Conservation (phyloP, 371 early-diverging fungal species). For the Rhizopus arrhizus region DNA sequence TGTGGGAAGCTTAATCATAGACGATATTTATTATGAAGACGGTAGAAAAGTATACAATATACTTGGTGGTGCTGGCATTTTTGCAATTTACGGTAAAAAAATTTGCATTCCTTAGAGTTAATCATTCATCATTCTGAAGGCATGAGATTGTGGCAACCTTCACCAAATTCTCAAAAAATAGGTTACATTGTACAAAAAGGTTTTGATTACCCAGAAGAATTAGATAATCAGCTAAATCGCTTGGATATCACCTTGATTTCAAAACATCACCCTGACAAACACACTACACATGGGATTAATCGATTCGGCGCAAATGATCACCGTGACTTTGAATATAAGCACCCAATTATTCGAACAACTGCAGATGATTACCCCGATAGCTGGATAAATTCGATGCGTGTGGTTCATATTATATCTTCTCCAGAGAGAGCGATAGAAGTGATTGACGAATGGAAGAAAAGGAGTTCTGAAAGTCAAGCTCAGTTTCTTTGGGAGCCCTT, state of each 20-base stretch:
- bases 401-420: conserved; percentile 46
- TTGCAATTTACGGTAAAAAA: conserved; percentile 50
- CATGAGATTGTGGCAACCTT: conserved; percentile 43
- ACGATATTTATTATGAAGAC: conserved; percentile 47
- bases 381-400: conserved; percentile 39
- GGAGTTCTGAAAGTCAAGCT: conserved; percentile 12
- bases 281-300: conserved; percentile 49
- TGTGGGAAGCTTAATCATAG: conserved; percentile 51
- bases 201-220: conserved; percentile 35
- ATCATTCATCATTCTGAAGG: conserved; percentile 24
- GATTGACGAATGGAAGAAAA: conserved; percentile 34
- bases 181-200: conserved; percentile 50
- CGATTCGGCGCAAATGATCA: conserved; percentile 47
- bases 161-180: conserved; percentile 27
- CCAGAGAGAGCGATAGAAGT: conserved; percentile 44
- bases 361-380: conserved; percentile 40
- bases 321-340: conserved; percentile 49
- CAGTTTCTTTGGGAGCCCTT: conserved; percentile 53
- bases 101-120: neutral
- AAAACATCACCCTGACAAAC: conserved; percentile 31
- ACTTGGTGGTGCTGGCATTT: conserved; percentile 53
- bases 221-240: conserved; percentile 30
- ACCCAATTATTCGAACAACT: conserved; percentile 46
- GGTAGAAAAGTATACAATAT: conserved; percentile 34
- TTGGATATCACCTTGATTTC: conserved; percentile 35